Evolutionary conservation across 2,329 filamentous ascomycete species (phyloP).

Genomic region (Passalora sequoiae): DNA sequence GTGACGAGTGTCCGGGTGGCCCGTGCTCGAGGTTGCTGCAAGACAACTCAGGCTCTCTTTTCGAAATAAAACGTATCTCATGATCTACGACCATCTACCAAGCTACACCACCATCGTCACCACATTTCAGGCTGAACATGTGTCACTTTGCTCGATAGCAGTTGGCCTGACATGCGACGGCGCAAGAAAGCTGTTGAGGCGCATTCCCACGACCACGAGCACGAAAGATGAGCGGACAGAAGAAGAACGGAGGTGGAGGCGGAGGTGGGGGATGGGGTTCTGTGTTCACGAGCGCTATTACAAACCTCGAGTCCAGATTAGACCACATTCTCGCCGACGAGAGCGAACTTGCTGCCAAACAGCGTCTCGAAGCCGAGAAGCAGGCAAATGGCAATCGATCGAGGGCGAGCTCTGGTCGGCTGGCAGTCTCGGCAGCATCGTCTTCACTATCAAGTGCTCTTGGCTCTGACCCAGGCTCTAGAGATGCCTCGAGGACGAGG

Average conservation of each 20-base stretch:
- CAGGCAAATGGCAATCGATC: conserved; percentile 12
- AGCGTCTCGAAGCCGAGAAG: conserved; percentile 27
- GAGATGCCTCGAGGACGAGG: conserved; percentile 60
- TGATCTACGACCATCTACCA: neutral
- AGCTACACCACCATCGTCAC: neutral
- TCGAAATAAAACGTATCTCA: too few relatives aligned
- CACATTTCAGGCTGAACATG: neutral
- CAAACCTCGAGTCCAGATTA: conserved; percentile 85
- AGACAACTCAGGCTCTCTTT: too few relatives aligned
- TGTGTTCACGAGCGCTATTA: conserved; percentile 83
- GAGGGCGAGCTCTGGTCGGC: conserved; percentile 24
- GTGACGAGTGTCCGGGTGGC: too few relatives aligned
- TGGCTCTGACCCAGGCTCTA: too few relatives aligned
- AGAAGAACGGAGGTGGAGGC: too few relatives aligned
- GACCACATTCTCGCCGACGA: conserved; percentile 87
- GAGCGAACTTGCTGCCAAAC: conserved; percentile 48
- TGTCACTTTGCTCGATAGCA: conserved; percentile 9
- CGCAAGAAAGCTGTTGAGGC: conserved; percentile 22
- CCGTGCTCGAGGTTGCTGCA: too few relatives aligned
- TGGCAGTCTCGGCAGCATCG: conserved; percentile 18
- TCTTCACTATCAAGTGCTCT: conserved; percentile 38
- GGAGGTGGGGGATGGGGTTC: conserved; percentile 38
- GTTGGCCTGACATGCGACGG: conserved; percentile 22
- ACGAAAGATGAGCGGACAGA: conserved; percentile 17
- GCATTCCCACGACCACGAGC: too few relatives aligned